Base-by-base conservation (phyloP, 768 basidiomycete species). In the Astraeus odoratus region DNA sequence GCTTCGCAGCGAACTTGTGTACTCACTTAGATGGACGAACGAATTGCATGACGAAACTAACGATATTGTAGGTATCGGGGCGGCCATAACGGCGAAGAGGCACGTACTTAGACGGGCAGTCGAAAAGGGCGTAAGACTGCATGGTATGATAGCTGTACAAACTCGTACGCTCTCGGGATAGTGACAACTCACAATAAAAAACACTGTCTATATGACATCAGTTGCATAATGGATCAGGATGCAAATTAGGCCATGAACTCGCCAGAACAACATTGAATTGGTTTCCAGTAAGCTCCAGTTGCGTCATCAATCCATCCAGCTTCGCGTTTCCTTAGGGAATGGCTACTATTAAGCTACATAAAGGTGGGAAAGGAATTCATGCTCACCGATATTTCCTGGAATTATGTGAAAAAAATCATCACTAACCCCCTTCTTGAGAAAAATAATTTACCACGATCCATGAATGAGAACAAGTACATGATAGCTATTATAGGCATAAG, bases 21-120 rank as follows among this genome's bases (percentile, higher is more conserved):
- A 38, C 66, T 50, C 52, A 73, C 78, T 73, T 73, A 4, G 83
- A 84, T 8, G 84, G 84, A 23, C 77, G 72, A 54, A 83, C 71
- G 29, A 70, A 72, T 57, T 83, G 83, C 24, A 85, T 64, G 5
- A 81, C 74, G 12, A 63, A 53, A 41, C 37, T 47, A 6, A 13
- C 12, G 22, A 38, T 13, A 23, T 38, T n/a, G n/a, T n/a, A n/a
- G n/a, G n/a, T n/a, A n/a, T n/a, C 37, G 24, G 22, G 23, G 8
- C 10, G 15, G 23, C n/a, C 5, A 38, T 23, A 5, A 25, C 12
- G 13, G 4, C 23, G 3, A n/a, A 13, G 12, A 24, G 7, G 22
- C 10, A 38, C 37, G 13, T 23, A 38, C 37, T 38, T 38, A 23
- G 19, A 20, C 8, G 37, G 37, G 23, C 4, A 25, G 2, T 38